These are phyloP conservation scores for Penicillium sp. DNA, from an alignment of 2,329 filamentous ascomycete species.

Conservation along the genomic window DNA sequence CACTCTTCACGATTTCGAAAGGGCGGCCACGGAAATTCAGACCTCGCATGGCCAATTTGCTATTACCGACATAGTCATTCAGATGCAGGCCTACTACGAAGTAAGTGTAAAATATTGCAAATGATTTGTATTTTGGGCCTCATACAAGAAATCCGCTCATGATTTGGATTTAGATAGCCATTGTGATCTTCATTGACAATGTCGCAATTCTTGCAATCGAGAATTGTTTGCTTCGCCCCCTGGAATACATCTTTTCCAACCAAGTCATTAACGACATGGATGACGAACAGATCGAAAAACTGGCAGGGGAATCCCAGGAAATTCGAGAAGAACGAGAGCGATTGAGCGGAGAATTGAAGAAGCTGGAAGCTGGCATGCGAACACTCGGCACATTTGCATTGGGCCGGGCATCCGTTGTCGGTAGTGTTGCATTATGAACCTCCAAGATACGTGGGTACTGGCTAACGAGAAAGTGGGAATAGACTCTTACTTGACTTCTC, in stretches of 20 bases:
- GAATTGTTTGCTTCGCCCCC: constrained; percentile 50
- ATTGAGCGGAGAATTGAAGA: constrained; percentile 24
- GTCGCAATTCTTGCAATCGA: constrained; percentile 55
- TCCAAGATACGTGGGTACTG: background rate
- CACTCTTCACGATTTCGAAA: background rate
- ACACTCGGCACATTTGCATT: background rate
- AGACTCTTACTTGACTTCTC: background rate
- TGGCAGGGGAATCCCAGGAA: constrained; percentile 41
- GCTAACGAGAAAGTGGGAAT: background rate
- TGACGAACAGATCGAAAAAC: constrained; percentile 37
- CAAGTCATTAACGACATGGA: constrained; percentile 42
- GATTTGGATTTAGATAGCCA: constrained; percentile 31
- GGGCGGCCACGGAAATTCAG: background rate
- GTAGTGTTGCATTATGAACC: background rate
- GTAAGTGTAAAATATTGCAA: constrained; percentile 15
- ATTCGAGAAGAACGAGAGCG: constrained; percentile 20
- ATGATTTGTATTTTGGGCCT: background rate
- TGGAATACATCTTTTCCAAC: constrained; percentile 50
- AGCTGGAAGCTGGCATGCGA: constrained; percentile 15
- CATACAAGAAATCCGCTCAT: background rate
- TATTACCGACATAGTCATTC: constrained; percentile 50
- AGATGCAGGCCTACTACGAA: constrained; percentile 28
- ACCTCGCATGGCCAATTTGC: constrained; percentile 35
- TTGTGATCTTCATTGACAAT: constrained; percentile 53
- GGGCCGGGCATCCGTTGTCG: background rate